These are phyloP conservation scores for Escallonia rubra DNA, from an alignment of 129 eudicot genomes.

Conservation along the genomic window DNA sequence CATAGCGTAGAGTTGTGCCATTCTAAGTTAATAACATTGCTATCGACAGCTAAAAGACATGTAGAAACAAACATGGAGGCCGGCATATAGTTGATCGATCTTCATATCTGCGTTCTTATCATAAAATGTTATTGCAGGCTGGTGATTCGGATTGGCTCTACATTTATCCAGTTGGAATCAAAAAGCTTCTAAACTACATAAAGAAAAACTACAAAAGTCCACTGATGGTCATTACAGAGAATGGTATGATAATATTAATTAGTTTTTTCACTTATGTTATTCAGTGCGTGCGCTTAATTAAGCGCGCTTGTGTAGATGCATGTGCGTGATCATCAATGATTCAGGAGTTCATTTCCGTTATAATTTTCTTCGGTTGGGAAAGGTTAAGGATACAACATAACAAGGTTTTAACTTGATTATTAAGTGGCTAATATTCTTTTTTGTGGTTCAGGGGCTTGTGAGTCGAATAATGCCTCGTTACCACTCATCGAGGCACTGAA, in stretches of 20 bases:
- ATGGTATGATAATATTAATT: conserved; percentile 6
- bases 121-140: conserved; percentile 10
- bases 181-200: conserved; percentile 17
- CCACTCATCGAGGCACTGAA: neutral
- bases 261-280: no score
- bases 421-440: no score
- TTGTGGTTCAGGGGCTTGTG: neutral
- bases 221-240: conserved; percentile 24
- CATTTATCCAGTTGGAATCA: conserved; percentile 29
- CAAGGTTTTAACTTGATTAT: neutral
- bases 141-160: conserved; percentile 16
- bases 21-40: neutral
- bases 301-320: no score
- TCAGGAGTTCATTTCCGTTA: no score
- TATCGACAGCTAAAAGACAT: no score
- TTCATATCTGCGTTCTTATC: neutral
- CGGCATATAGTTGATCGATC: no score
- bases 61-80: no score
- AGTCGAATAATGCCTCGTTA: neutral
- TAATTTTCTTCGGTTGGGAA: no score
- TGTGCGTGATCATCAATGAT: no score
- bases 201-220: conserved; percentile 32
- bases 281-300: no score
- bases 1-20: no score
- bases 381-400: no score